Evolutionary conservation across 352 stramenopile species (phyloP).

Genomic region (Achlya hypogyna): DNA sequence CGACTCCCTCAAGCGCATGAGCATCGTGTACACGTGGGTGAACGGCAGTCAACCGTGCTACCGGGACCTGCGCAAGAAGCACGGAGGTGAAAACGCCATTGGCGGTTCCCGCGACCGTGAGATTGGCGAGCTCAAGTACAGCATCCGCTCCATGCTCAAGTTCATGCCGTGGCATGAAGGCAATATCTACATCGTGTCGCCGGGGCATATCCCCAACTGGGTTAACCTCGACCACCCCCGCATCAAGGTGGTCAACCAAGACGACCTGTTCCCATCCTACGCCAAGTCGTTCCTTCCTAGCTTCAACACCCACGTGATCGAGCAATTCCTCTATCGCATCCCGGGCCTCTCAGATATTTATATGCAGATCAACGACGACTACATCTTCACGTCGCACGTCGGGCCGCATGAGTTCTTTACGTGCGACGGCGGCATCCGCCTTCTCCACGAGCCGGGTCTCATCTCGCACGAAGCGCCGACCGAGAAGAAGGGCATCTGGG

Average conservation of each 20-base stretch:
- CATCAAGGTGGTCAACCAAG: slow-evolving; percentile 83
- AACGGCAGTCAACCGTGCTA: slow-evolving; percentile 84
- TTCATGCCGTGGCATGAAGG: slow-evolving; percentile 76
- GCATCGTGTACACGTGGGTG: slow-evolving; percentile 86
- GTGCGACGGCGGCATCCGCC: slow-evolving; percentile 72
- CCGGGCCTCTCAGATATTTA: slow-evolving; percentile 78
- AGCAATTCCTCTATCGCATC: slow-evolving; percentile 83
- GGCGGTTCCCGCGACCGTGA: slow-evolving; percentile 76
- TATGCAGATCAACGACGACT: slow-evolving; percentile 87
- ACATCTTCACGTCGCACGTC: slow-evolving; percentile 78
- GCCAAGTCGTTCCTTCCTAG: slow-evolving; percentile 69
- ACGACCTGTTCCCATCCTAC: slow-evolving; percentile 77
- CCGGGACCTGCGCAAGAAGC: slow-evolving; percentile 47
- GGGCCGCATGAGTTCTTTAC: slow-evolving; percentile 77
- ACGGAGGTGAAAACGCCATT: slow-evolving; percentile 57
- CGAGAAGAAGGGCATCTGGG: slow-evolving; percentile 80
- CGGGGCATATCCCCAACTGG: slow-evolving; percentile 76
- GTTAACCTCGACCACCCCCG: slow-evolving; percentile 68
- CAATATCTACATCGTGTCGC: slow-evolving; percentile 77
- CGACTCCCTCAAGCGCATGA: slow-evolving; percentile 71
- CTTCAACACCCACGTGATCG: slow-evolving; percentile 85
- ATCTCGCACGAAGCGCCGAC: slow-evolving; percentile 70
- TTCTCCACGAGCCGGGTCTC: slow-evolving; percentile 63
- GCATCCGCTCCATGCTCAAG: slow-evolving; percentile 77
- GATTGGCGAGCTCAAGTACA: slow-evolving; percentile 84